Base-by-base conservation (phyloP, 805 yeast genomes). In the Metschnikowia arizonensis region DNA sequence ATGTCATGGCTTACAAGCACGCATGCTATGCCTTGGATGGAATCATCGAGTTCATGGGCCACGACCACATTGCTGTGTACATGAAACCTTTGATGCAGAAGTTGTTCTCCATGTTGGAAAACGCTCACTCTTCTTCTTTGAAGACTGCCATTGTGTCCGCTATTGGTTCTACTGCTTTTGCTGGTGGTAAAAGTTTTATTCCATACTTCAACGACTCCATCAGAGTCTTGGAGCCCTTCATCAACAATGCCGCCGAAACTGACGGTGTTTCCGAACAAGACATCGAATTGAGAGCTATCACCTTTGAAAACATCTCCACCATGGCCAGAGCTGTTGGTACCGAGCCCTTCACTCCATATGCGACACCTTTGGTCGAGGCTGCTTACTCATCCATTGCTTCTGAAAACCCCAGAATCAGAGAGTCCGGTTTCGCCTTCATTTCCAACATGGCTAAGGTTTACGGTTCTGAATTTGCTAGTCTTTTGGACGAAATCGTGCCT, bases 281-380 rank as follows among this genome's bases (percentile, higher is more conserved):
- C 60, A 82, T 88, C 53, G 96, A 89, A 69, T 79, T 93, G 58
- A 81, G 95, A 65, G 97, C 96, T 29, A 77, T 82, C 63, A 88
- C 97, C 44, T 83, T 93, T 55, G 99, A 93, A 73, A 85, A 93
- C 60, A 79, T 93, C 54, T 86, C 97, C 36, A 85, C 97, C 12
- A 83, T 93, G 85, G 97, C 96, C 45, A 81, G 90, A 65, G 97
- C 99, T 46, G 97, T 93, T 48, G 96, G 97, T 52, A 85, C 93
- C 45, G 91, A 85, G 57, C 74, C 88, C 0, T 93, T 93, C 70
- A 79, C 87, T 33, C 81, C 85, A 36, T 88, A 79, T 63, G 96
- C 97, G 42, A 82, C 83, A 61, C 91, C 96, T 21, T 77, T 90
- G 63, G 87, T 89, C 55, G 85, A 86, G 62, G 88, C 97, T 49